phyloP scores from a whole-genome alignment of 192 early-diverging fungal species.

The Coemansia sp. region DNA sequence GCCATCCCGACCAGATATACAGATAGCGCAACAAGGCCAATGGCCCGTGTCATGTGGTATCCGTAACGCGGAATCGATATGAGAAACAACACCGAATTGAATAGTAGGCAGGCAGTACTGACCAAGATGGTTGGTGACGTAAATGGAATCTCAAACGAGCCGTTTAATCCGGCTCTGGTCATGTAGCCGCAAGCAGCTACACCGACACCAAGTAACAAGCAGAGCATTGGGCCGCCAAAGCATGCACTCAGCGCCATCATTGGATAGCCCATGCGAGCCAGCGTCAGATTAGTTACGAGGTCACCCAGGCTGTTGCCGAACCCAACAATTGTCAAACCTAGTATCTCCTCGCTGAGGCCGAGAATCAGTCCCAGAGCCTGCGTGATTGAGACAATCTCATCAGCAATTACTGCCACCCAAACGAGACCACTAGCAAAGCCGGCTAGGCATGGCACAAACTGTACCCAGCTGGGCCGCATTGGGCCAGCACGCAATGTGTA shows the following conservation, averaged over 20 bases:
- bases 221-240: conserved; percentile 90
- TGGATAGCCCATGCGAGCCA: conserved; percentile 88
- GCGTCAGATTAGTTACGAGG: conserved; percentile 87
- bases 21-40: conserved; percentile 59
- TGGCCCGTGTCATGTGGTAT: conserved; percentile 62
- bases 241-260: conserved; percentile 95
- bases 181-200: conserved; percentile 68
- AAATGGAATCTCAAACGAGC: conserved; percentile 59
- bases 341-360: conserved; percentile 75
- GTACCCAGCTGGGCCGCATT: conserved; percentile 18
- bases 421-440: conserved; percentile 78
- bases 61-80: conserved; percentile 61
- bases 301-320: conserved; percentile 86
- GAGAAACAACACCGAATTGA: conserved; percentile 60
- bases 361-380: conserved; percentile 78
- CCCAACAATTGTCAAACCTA: conserved; percentile 83
- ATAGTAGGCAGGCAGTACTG: conserved; percentile 66
- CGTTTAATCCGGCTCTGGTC: conserved; percentile 33
- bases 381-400: conserved; percentile 85
- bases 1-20: conserved; percentile 63
- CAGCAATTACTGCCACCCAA: conserved; percentile 88
- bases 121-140: conserved; percentile 67
- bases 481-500: conserved; percentile 5
- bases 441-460: conserved; percentile 54
- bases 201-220: conserved; percentile 83